These are phyloP conservation scores for Leccinum laetum DNA, from an alignment of 1,284 basidiomycete species.

Conservation along the genomic window DNA sequence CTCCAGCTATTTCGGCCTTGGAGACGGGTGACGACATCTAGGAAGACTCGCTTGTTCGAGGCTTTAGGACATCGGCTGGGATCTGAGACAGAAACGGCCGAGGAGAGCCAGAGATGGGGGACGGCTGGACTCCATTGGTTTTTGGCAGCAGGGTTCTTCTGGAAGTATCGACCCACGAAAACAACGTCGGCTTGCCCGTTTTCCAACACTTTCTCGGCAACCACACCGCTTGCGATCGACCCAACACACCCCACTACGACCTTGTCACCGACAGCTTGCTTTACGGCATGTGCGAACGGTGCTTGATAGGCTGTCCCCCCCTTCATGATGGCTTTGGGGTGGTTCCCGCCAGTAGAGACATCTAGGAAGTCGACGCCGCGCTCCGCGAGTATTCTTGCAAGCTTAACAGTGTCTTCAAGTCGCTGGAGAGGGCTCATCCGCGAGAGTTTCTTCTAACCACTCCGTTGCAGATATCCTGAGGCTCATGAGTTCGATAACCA, in stretches of 20 bases:
- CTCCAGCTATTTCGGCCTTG: conserved; percentile 75
- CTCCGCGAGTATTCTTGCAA: conserved; percentile 51
- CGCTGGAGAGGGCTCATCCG: conserved; percentile 57
- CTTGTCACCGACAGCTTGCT: conserved; percentile 52
- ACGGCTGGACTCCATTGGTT: conserved; percentile 25
- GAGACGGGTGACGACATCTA: conserved; percentile 67
- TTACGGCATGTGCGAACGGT: conserved; percentile 53
- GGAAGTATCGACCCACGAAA: conserved; percentile 55
- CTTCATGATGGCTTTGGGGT: conserved; percentile 45
- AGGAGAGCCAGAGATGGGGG: conserved; percentile 43
- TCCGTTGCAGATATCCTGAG: conserved; percentile 57
- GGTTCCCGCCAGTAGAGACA: conserved; percentile 61
- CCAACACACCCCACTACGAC: conserved; percentile 64
- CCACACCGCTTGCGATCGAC: conserved; percentile 53
- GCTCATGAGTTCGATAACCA: conserved; percentile 24
- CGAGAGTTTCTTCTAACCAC: conserved; percentile 54
- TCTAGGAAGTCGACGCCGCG: conserved; percentile 71
- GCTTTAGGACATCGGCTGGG: conserved; percentile 49
- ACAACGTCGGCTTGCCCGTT: conserved; percentile 55
- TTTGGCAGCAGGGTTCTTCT: conserved; percentile 50
- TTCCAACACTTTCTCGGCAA: conserved; percentile 64
- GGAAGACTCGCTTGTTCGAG: conserved; percentile 66
- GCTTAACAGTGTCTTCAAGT: conserved; percentile 55
- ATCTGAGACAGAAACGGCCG: conserved; percentile 47
- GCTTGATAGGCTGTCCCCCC: conserved; percentile 56